These are phyloP conservation scores for Leccinum pachyderme DNA, from an alignment of 1,284 basidiomycete genomes.

Conservation along the genomic window DNA sequence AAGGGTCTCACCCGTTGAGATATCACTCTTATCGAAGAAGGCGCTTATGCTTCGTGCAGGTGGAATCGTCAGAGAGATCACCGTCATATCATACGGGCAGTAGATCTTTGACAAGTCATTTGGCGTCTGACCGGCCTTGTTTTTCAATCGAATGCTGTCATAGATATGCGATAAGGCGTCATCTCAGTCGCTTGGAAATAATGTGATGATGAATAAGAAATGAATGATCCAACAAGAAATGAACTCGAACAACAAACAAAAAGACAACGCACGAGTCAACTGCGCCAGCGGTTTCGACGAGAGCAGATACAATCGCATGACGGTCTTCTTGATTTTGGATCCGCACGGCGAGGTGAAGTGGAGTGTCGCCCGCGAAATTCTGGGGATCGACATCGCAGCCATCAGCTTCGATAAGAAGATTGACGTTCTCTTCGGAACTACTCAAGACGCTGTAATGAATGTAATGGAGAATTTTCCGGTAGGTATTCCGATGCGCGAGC, in stretches of 20 bases:
- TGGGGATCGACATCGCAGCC: constrained; percentile 33
- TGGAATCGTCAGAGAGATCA: constrained; percentile 21
- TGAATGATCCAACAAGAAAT: not conserved
- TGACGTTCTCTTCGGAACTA: constrained; percentile 19
- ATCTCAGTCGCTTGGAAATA: not conserved
- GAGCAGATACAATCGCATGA: constrained; percentile 19
- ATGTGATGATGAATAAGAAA: not conserved
- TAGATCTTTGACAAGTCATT: constrained; percentile 24
- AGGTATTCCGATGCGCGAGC: not conserved
- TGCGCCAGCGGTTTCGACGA: constrained; percentile 29
- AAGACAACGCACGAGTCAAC: constrained; percentile 25
- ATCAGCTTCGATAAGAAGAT: constrained; percentile 24
- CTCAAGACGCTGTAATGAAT: constrained; percentile 18
- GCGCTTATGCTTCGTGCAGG: constrained; percentile 16
- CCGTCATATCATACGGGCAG: constrained; percentile 20
- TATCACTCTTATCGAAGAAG: constrained; percentile 20
- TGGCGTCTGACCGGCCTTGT: constrained; percentile 29
- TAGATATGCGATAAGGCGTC: not conserved
- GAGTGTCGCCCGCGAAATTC: constrained; percentile 30
- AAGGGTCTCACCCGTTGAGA: constrained; percentile 24
- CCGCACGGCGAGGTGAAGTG: constrained; percentile 29
- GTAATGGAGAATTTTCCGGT: not conserved
- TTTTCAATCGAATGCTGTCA: constrained; percentile 24
- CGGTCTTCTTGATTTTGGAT: constrained; percentile 18
- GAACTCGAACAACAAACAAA: not conserved